Conservation (phyloP, 2,329 filamentous ascomycete species). For the Septoria petroselini region DNA sequence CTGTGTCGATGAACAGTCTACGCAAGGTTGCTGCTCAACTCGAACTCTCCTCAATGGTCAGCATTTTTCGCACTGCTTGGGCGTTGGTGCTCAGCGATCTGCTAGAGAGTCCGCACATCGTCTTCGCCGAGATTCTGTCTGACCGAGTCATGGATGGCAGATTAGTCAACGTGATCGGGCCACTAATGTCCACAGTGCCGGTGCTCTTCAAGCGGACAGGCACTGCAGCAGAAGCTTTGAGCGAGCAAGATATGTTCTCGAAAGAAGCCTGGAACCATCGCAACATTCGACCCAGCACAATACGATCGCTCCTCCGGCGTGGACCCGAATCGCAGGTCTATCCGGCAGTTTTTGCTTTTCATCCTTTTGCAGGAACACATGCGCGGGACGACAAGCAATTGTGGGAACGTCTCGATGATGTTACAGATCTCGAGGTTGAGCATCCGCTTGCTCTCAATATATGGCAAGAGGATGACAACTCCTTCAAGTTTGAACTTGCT, state of each 20-base stretch:
- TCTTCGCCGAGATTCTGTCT: constrained; percentile 18
- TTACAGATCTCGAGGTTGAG: constrained; percentile 17
- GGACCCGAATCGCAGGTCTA: constrained; percentile 10
- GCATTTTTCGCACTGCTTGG: constrained; percentile 17
- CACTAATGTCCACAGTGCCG: constrained; percentile 19
- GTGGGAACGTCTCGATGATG: constrained; percentile 17
- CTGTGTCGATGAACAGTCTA: constrained; percentile 3
- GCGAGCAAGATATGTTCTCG: constrained; percentile 16
- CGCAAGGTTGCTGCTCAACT: constrained; percentile 7
- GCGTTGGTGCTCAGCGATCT: constrained; percentile 16
- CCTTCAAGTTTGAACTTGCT: constrained; percentile 15
- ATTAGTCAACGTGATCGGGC: constrained; percentile 14
- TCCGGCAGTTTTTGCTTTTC: constrained; percentile 21
- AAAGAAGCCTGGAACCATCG: constrained; percentile 14
- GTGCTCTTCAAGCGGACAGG: constrained; percentile 5
- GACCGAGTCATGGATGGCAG: constrained; percentile 17
- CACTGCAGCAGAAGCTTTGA: constrained; percentile 10
- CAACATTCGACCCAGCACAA: constrained; percentile 18
- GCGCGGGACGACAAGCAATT: not conserved
- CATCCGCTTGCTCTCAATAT: constrained; percentile 20
- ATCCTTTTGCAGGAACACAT: constrained; percentile 4
- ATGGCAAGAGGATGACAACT: constrained; percentile 13
- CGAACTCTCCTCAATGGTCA: constrained; percentile 15
- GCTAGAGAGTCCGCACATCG: constrained; percentile 16
- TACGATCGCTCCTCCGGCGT: constrained; percentile 10